phyloP scores from a whole-genome alignment of 805 yeast genomes.

The Wickerhamiella shivajii region DNA sequence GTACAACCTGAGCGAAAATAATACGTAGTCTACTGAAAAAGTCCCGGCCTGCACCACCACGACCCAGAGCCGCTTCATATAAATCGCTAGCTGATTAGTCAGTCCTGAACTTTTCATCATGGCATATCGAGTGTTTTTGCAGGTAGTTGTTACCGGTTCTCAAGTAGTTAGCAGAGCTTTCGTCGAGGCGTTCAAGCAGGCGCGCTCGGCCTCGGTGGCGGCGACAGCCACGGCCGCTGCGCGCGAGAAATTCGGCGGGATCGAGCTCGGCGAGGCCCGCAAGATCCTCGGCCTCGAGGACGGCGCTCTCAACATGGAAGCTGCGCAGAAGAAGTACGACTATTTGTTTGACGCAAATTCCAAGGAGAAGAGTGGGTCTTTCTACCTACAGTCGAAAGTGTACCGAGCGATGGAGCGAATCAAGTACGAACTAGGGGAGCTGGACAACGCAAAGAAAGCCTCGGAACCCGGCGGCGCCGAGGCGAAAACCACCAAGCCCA shows the following conservation, averaged over 20 bases:
- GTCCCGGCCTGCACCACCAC: too few species aligned
- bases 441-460: constrained; percentile 8
- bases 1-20: too few species aligned
- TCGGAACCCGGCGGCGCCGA: neutral
- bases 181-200: constrained; percentile 93
- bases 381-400: constrained; percentile 84
- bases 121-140: constrained; percentile 89
- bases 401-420: constrained; percentile 88
- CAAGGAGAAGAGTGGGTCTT: constrained; percentile 91
- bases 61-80: too few species aligned
- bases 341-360: constrained; percentile 79
- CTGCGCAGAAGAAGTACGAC: constrained; percentile 53
- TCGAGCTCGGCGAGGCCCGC: constrained; percentile 77
- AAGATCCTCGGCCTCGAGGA: constrained; percentile 74
- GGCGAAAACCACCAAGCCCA: neutral
- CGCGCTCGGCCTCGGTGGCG: constrained; percentile 75
- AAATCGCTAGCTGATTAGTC: too few species aligned
- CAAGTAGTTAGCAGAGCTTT: constrained; percentile 93
- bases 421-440: constrained; percentile 50
- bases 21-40: too few species aligned
- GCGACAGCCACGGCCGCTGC: constrained; percentile 37
- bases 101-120: constrained; percentile 19
- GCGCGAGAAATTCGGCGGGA: constrained; percentile 45
- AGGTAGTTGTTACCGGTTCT: constrained; percentile 87
- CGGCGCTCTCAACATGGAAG: constrained; percentile 34